Evolutionary conservation across 2,329 filamentous ascomycete genomes (phyloP).

Genomic region (Ophiostoma sp.): DNA sequence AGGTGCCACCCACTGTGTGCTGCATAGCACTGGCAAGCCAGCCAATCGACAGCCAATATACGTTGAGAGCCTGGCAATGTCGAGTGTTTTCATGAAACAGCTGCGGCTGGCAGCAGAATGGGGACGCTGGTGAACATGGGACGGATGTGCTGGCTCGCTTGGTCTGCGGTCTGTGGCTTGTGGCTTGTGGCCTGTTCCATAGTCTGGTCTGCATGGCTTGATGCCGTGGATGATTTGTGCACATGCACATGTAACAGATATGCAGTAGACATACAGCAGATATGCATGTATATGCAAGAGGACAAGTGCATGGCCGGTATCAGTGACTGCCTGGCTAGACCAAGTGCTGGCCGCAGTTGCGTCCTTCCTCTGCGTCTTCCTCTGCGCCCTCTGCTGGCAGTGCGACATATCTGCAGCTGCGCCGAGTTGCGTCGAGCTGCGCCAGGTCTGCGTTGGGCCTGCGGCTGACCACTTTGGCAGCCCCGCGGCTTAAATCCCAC

Average conservation of each 20-base stretch:
- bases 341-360: not conserved
- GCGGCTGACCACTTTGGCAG: not conserved
- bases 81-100: not conserved
- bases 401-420: conserved; percentile 3
- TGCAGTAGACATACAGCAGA: not conserved
- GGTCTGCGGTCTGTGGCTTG: not conserved
- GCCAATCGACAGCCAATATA: not conserved
- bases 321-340: not conserved
- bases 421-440: not conserved
- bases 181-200: not conserved
- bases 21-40: not conserved
- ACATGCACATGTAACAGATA: not conserved
- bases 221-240: not conserved
- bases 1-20: not conserved
- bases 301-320: not conserved
- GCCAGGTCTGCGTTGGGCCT: not conserved
- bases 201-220: not conserved
- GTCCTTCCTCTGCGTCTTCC: not conserved
- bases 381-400: not conserved
- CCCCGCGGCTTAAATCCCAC: not conserved
- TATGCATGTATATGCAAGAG: not conserved
- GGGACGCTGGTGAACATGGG: not conserved
- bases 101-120: conserved; percentile 2
- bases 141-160: not conserved
- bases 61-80: not conserved